A percentile compares a stretch with the other conserved stretches of the same genome.
Evolutionary conservation across 495 filamentous ascomycete genomes (phyloP).

Genomic region (Xylaria castorea): DNA sequence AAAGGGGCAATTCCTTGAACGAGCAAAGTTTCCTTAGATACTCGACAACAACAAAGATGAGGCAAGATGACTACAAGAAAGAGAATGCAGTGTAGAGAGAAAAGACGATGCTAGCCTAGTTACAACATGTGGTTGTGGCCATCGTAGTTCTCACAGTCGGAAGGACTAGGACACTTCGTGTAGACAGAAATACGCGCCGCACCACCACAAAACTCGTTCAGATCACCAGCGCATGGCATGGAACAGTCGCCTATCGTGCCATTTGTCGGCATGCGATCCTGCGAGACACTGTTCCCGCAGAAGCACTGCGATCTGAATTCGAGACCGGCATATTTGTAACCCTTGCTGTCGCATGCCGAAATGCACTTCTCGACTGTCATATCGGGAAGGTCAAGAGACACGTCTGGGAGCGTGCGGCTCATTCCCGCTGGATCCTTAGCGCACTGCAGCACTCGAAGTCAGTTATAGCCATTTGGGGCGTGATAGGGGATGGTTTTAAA

Average conservation of each 20-base stretch:
- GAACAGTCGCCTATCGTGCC: conserved; percentile 32
- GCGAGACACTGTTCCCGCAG: conserved; percentile 49
- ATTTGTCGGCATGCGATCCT: conserved; percentile 21
- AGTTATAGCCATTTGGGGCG: no score
- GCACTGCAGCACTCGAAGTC: no score
- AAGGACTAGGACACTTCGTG: conserved; percentile 16
- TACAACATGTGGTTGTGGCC: background rate
- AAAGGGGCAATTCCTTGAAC: no score
- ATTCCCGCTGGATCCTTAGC: no score
- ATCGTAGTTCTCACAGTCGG: conserved; percentile 17
- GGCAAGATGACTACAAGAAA: no score
- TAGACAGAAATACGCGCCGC: conserved; percentile 32
- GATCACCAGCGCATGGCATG: conserved; percentile 41
- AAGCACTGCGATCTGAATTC: conserved; percentile 66
- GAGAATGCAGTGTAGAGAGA: background rate
- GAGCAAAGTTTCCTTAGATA: no score
- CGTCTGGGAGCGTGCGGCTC: conserved; percentile 56
- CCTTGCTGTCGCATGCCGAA: conserved; percentile 47
- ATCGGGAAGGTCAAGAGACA: conserved; percentile 41
- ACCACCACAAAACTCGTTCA: conserved; percentile 40
- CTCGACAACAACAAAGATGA: no score
- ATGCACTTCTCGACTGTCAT: conserved; percentile 62
- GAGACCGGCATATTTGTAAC: conserved; percentile 57
- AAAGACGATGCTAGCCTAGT: background rate
- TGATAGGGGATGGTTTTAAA: no score